These are phyloP conservation scores for Talaromyces borbonicus DNA, from an alignment of 495 filamentous ascomycete species.

Conservation along the genomic window DNA sequence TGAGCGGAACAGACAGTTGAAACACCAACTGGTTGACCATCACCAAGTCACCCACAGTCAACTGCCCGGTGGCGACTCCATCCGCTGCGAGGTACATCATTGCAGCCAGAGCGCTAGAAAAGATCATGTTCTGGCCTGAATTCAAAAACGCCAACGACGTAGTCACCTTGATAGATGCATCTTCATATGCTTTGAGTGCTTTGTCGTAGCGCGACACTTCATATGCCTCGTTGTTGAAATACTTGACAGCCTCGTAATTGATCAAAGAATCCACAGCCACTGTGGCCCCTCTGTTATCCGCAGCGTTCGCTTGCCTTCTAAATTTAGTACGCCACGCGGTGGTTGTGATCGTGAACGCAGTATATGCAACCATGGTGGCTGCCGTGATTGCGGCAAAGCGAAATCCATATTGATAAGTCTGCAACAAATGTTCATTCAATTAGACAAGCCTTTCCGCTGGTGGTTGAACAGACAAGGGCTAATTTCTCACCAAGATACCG, in stretches of 20 bases:
- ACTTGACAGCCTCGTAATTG: constrained; percentile 98
- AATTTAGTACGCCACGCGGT: constrained; percentile 97
- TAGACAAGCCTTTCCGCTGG: constrained; percentile 1
- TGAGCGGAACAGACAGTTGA: constrained; percentile 90
- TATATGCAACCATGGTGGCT: constrained; percentile 84
- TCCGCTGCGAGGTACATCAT: constrained; percentile 97
- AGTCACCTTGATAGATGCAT: constrained; percentile 89
- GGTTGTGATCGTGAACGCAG: constrained; percentile 87
- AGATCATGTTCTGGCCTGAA: constrained; percentile 97
- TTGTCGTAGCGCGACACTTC: constrained; percentile 86
- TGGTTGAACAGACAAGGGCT: not conserved
- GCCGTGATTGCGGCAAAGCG: constrained; percentile 89
- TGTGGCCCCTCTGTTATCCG: constrained; percentile 90
- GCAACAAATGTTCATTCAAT: too few species aligned
- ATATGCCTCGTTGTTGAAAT: constrained; percentile 97
- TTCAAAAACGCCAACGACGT: constrained; percentile 90
- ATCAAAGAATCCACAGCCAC: constrained; percentile 94
- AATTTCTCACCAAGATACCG: constrained; percentile 56
- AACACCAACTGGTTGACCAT: constrained; percentile 99
- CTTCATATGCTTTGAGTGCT: constrained; percentile 78
- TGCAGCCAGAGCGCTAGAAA: constrained; percentile 83
- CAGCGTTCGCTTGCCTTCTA: constrained; percentile 84
- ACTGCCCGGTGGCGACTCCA: constrained; percentile 66
- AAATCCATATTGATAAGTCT: constrained; percentile 90
- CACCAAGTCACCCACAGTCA: constrained; percentile 94